A percentile compares a stretch with the other conserved stretches of the same genome.
Conservation (phyloP, 345 rosid species). For the Eucalyptus polyanthemos region DNA sequence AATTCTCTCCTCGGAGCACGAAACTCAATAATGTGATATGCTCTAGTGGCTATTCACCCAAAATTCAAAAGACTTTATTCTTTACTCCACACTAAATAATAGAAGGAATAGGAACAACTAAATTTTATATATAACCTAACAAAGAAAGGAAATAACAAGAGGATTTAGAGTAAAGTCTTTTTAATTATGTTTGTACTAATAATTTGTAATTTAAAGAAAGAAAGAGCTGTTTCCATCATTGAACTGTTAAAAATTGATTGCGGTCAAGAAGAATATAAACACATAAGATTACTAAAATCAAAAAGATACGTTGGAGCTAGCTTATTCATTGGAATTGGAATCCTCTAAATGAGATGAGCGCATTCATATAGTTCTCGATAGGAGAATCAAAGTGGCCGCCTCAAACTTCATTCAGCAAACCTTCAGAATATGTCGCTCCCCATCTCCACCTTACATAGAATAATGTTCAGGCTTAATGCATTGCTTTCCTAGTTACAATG, state of each 20-base stretch:
- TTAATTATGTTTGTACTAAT: accelerated
- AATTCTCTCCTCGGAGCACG: too few relatives aligned
- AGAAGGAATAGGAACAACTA: too few relatives aligned
- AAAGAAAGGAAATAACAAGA: too few relatives aligned
- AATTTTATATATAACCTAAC: background rate
- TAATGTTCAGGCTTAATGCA: background rate
- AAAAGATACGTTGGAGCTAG: background rate
- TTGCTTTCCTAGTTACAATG: accelerated
- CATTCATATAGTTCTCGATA: too few relatives aligned
- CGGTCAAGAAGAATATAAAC: background rate
- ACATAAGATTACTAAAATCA: background rate
- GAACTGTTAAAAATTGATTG: background rate
- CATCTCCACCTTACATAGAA: too few relatives aligned
- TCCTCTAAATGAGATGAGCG: background rate
- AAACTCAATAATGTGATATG: too few relatives aligned
- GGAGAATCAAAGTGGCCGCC: background rate
- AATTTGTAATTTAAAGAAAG: too few relatives aligned
- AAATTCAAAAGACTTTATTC: too few relatives aligned
- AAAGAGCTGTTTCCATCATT: background rate
- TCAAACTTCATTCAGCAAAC: background rate
- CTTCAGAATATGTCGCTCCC: background rate
- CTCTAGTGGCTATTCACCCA: background rate
- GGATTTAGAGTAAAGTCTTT: too few relatives aligned
- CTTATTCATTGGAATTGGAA: background rate
- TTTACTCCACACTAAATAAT: too few relatives aligned